A percentile compares a stretch with the other conserved stretches of the same genome.
Conservation (phyloP, 2,329 filamentous ascomycete species). For the Orbilia brochopaga region DNA sequence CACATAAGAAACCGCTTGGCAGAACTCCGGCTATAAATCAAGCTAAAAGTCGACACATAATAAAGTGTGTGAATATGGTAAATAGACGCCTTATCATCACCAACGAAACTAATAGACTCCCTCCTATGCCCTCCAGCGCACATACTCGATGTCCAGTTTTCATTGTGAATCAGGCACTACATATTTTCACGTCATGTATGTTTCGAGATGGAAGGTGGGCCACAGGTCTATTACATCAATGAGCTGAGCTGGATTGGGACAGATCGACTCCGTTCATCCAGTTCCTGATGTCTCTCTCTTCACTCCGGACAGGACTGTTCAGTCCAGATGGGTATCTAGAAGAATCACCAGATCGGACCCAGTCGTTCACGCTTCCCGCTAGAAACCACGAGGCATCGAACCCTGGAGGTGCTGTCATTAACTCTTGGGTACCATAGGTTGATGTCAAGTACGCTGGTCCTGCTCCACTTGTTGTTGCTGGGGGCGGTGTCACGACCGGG, state of each 20-base stretch:
- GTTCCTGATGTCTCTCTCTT: constrained; percentile 27
- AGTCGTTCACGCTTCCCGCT: constrained; percentile 9
- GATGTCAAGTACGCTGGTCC: constrained; percentile 33
- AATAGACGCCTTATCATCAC: too few relatives aligned
- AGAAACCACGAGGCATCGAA: constrained; percentile 36
- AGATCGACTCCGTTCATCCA: constrained; percentile 40
- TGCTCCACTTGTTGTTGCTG: background rate
- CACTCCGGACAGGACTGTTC: constrained; percentile 23
- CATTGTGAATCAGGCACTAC: too few relatives aligned
- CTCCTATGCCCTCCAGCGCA: too few relatives aligned
- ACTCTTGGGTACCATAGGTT: constrained; percentile 36
- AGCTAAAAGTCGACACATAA: too few relatives aligned
- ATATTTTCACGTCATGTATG: too few relatives aligned
- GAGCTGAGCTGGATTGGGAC: constrained; percentile 21
- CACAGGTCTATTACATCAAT: background rate
- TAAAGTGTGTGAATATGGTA: too few relatives aligned
- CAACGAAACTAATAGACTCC: too few relatives aligned
- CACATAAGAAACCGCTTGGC: too few relatives aligned
- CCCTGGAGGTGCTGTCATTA: constrained; percentile 23
- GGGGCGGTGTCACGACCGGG: constrained; percentile 32
- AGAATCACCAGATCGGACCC: constrained; percentile 8
- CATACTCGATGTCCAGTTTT: background rate
- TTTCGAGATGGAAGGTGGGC: background rate
- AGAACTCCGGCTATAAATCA: too few relatives aligned
- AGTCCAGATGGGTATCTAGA: constrained; percentile 19